A percentile compares a stretch with the other conserved stretches of the same genome.
phyloP scores from a whole-genome alignment of 768 basidiomycete species.

The Solioccasus polychromus region DNA sequence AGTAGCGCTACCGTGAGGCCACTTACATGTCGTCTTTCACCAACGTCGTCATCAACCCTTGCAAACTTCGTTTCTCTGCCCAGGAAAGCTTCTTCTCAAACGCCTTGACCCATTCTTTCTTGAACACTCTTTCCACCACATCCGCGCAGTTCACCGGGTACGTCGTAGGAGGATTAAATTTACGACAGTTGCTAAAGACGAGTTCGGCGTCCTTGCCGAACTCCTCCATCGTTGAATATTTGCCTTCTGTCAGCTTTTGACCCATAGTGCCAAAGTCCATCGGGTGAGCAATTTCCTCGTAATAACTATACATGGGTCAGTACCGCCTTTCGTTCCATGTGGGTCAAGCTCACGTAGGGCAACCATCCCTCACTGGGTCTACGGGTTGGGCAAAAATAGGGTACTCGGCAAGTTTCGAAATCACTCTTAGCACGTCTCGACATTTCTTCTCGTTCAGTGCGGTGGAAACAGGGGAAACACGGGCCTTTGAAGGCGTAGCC shows the following conservation, averaged over 20 bases:
- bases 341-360: slow-evolving; percentile 72
- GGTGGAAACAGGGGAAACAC: slow-evolving; percentile 37
- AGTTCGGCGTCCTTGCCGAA: slow-evolving; percentile 79
- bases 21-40: slow-evolving; percentile 66
- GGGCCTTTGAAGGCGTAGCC: slow-evolving; percentile 38
- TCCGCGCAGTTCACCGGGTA: slow-evolving; percentile 73
- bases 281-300: slow-evolving; percentile 85
- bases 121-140: slow-evolving; percentile 68
- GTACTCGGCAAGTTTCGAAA: slow-evolving; percentile 64
- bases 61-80: slow-evolving; percentile 78
- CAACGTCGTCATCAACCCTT: slow-evolving; percentile 64
- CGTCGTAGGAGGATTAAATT: slow-evolving; percentile 86
- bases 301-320: slow-evolving; percentile 56
- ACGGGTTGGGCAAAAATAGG: slow-evolving; percentile 79
- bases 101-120: slow-evolving; percentile 82
- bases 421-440: slow-evolving; percentile 59
- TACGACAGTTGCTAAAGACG: slow-evolving; percentile 84
- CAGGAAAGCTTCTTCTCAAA: slow-evolving; percentile 70
- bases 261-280: slow-evolving; percentile 92
- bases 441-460: slow-evolving; percentile 84
- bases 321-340: neutral
- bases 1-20: neutral
- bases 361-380: slow-evolving; percentile 78
- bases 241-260: slow-evolving; percentile 59
- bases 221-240: slow-evolving; percentile 79